Base-by-base conservation (phyloP, 2,329 filamentous ascomycete species). In the Exophiala sp. region DNA sequence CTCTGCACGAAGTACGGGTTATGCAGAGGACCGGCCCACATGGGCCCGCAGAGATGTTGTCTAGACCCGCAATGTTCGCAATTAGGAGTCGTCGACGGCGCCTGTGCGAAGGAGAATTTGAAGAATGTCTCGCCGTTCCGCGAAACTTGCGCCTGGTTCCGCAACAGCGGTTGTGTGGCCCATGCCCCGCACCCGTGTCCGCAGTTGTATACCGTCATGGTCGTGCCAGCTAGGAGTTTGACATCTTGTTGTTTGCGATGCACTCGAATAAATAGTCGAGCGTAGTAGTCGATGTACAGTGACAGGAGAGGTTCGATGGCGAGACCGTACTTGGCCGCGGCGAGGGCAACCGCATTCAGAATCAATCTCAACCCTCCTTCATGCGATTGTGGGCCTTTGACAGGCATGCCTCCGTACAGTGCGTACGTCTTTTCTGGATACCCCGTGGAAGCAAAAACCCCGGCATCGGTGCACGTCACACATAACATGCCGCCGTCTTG, bases 391-490 rank as follows among this genome's bases (percentile, higher is more conserved):
- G 79, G 74, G 0, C 89, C 90, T 69, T 95, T 95, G 53, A 91
- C 71, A 0, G 93, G 88, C 13, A 90, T 73, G 27, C 93, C 93
- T 2, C 93, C 93, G 63, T 98, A 98, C n/a, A 95, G 75, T 1
- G 91, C 83, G 66, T 83, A 98, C 2, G 88, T 81, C 73, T 98
- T 98, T 67, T 98, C 93, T 1, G 87, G 83, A 64, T 97, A 98
- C 48, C 90, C 88, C 60, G 88, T 86, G 0, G 91, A 95, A 1
- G 91, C 91, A 78, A 90, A 98, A 2, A 98, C 88, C 8, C 86
- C 89, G 8, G 91, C 90, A 67, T 98, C 93, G 0, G 93, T 98
- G 69, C 93, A 98, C 1, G 93, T 98, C 3, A 98, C 86, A 65
- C 90, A 96, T 3, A 98, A 77, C 32, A 98, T 75, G 2, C 93